Base-by-base conservation (phyloP, 2,329 filamentous ascomycete genomes). In the Pseudonectria buxi region DNA sequence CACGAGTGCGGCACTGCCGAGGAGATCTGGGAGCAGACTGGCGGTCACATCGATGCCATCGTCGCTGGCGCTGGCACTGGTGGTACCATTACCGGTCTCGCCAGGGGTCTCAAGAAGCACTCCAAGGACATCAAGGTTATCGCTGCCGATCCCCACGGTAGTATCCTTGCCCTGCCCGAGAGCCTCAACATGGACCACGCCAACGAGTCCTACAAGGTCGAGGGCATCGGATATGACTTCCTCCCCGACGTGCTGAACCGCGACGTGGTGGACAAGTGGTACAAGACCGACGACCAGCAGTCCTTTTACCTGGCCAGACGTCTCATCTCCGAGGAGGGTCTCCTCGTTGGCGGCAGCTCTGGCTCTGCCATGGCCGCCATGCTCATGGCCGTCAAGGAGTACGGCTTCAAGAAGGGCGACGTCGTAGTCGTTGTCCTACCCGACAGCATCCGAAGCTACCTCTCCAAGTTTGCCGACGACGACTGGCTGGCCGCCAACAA, bases 211-310 rank as follows among this genome's bases (percentile, higher is more conserved):
- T 98, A 98, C 71, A 96, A 98, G 68, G 92, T 98, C 1, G 92
- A 98, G 67, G 92, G 92, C 28, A 98, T 98, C 53, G 92, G 92
- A 14, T 98, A 98, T 61, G 92, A 98, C 61, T 98, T 98, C 61
- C 84, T 98, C 40, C 92, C 94, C 6, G 86, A 96, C 15, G 94
- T 98, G 5, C 71, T 98, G 36, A 81, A 92, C 47, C 86, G 83
- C 55, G 64, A 80, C 18, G 61, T 76, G 5, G 85, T 98, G 22
- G 86, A 95, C 61, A 84, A 83, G 57, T 98, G 92, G 92, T 96
- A 95, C 70, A 98, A 98, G 77, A 98, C 92, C 4, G 86, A 90
- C 43, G 92, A 98, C 57, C 76, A 78, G 42, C 85, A 95, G 58
- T 89, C 89, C 3, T 98, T 98, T 66, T 73, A 80, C 58, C 89